Percentiles rank a stretch among this genome's conserved stretches.
Conservation (phyloP, 23 red algal species). For the Gracilaria vermiculophylla region DNA sequence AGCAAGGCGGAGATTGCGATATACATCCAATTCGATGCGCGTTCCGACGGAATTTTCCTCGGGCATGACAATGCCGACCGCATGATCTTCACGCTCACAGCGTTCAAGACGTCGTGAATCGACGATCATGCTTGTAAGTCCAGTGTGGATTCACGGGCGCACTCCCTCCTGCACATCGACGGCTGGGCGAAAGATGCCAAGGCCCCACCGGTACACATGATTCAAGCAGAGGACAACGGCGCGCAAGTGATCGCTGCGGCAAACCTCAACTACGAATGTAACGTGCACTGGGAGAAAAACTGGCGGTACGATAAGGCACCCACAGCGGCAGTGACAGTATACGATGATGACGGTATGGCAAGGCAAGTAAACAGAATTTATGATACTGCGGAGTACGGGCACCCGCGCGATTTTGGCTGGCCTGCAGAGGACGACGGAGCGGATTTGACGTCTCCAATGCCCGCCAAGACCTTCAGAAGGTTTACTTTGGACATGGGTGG, state of each 20-base stretch:
- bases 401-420: conserved; percentile 57
- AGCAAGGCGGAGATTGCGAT: conserved; percentile 17
- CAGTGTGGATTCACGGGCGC: conserved; percentile 38
- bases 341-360: neutral
- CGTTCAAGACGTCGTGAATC: conserved; percentile 42
- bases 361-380: neutral
- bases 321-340: neutral
- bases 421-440: conserved; percentile 64
- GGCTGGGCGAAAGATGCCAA: conserved; percentile 46
- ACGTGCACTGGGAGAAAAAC: conserved; percentile 49
- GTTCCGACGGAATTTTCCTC: conserved; percentile 48
- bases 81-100: conserved; percentile 41
- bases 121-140: conserved; percentile 41
- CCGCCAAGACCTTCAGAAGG: too few species aligned
- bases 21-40: conserved; percentile 64
- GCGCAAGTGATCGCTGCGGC: conserved; percentile 11
- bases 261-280: conserved; percentile 41
- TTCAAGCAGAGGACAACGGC: conserved; percentile 1
- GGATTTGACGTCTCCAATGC: too few species aligned
- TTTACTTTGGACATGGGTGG: too few species aligned
- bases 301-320: conserved; percentile 23
- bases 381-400: conserved; percentile 19
- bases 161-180: conserved; percentile 51
- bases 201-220: conserved; percentile 41
- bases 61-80: conserved; percentile 72